A percentile compares a stretch with the other conserved stretches of the same genome.
These are phyloP conservation scores for Penicillium herquei DNA, from an alignment of 495 filamentous ascomycete genomes.

Conservation along the genomic window DNA sequence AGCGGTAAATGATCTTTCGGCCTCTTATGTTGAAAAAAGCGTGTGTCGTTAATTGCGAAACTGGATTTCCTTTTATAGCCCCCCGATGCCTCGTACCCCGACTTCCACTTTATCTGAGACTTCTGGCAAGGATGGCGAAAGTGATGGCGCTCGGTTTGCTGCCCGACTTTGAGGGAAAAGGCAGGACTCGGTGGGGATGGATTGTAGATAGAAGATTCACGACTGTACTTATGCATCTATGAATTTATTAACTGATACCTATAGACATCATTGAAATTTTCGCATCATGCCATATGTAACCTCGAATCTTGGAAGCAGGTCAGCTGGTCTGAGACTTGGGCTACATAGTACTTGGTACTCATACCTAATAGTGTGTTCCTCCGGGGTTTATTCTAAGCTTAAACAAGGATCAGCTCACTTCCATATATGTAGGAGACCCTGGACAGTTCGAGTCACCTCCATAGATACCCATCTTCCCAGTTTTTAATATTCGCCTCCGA, in stretches of 20 bases:
- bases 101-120: constrained; percentile 14
- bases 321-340: no score
- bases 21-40: constrained; percentile 17
- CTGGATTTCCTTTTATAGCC: constrained; percentile 23
- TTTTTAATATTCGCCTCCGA: no score
- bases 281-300: no score
- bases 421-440: no score
- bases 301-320: no score
- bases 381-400: no score
- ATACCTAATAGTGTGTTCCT: no score
- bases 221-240: constrained; percentile 22
- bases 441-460: no score
- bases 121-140: constrained; percentile 18
- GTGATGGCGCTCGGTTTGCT: constrained; percentile 19
- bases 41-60: constrained; percentile 33
- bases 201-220: constrained; percentile 17
- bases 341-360: no score
- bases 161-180: constrained; percentile 24
- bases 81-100: constrained; percentile 19
- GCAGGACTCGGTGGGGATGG: constrained; percentile 8
- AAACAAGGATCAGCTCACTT: no score
- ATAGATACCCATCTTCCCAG: no score
- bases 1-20: constrained; percentile 36
- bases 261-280: not conserved
- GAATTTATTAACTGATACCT: constrained; percentile 1